phyloP scores from a whole-genome alignment of 164 flowering plant species.

The Nelumbo lutea region DNA sequence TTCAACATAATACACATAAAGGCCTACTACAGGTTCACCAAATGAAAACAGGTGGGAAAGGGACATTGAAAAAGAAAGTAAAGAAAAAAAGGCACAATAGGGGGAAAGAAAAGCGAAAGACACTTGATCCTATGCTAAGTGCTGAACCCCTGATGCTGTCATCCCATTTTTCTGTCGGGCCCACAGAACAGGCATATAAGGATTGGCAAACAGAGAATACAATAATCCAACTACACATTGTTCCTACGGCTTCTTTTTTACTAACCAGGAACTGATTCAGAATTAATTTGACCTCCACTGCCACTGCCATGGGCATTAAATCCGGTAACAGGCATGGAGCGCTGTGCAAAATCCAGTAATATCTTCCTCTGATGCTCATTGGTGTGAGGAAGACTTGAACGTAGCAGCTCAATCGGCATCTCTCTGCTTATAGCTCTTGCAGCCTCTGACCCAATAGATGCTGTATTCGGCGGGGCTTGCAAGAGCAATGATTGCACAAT shows the following conservation, averaged over 20 bases:
- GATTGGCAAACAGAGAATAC: background rate
- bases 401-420: conserved; percentile 58
- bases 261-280: conserved; percentile 25
- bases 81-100: background rate
- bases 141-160: background rate
- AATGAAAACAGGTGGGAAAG: background rate
- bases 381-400: conserved; percentile 57
- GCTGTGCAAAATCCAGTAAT: conserved; percentile 41
- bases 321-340: conserved; percentile 37
- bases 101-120: background rate
- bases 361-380: conserved; percentile 41
- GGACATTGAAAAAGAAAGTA: background rate
- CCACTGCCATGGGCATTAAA: conserved; percentile 21
- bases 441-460: conserved; percentile 30
- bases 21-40: conserved; percentile 11
- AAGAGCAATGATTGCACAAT: conserved; percentile 34
- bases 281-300: conserved; percentile 17
- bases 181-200: background rate
- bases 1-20: conserved; percentile 18
- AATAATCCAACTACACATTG: background rate
- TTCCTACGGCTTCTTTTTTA: background rate
- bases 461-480: conserved; percentile 16
- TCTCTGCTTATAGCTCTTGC: conserved; percentile 40
- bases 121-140: background rate
- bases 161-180: background rate